Conservation (phyloP, 345 rosid species). For the Alliaria petiolata region DNA sequence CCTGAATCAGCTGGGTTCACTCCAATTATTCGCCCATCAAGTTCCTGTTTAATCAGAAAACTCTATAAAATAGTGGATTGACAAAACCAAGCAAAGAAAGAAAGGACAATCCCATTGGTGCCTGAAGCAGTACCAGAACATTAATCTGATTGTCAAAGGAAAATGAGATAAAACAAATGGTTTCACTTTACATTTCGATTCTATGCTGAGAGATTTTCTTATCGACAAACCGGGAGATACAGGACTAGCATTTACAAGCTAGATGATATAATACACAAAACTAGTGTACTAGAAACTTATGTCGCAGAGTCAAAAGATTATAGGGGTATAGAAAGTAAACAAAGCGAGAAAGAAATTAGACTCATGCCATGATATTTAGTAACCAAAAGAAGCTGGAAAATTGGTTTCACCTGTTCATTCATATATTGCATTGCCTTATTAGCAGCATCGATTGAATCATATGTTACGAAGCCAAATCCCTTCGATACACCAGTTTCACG, state of each 20-base stretch:
- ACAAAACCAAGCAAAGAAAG: conserved; percentile 15
- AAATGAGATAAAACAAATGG: not conserved
- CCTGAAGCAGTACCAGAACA: conserved; percentile 18
- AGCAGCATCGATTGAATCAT: conserved; percentile 24
- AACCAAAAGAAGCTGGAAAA: conserved; percentile 3
- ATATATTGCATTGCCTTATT: conserved; percentile 15
- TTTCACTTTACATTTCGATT: not conserved
- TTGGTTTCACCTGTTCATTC: conserved; percentile 24
- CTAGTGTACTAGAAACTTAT: not conserved
- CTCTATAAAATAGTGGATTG: not conserved
- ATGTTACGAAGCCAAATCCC: conserved; percentile 34
- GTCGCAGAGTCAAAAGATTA: not conserved
- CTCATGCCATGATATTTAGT: not conserved
- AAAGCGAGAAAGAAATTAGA: not conserved
- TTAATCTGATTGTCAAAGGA: not conserved
- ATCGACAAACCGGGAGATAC: not conserved
- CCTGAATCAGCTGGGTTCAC: conserved; percentile 25
- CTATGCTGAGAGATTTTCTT: not conserved
- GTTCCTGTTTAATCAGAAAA: conserved; percentile 10
- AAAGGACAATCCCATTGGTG: not conserved
- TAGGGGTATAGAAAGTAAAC: not conserved
- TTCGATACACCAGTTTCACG: conserved; percentile 28
- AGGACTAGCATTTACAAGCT: not conserved
- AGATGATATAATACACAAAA: not conserved
- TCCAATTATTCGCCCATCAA: conserved; percentile 24